phyloP scores from a whole-genome alignment of 169 alveolate species.

The Plasmodium gaboni region DNA sequence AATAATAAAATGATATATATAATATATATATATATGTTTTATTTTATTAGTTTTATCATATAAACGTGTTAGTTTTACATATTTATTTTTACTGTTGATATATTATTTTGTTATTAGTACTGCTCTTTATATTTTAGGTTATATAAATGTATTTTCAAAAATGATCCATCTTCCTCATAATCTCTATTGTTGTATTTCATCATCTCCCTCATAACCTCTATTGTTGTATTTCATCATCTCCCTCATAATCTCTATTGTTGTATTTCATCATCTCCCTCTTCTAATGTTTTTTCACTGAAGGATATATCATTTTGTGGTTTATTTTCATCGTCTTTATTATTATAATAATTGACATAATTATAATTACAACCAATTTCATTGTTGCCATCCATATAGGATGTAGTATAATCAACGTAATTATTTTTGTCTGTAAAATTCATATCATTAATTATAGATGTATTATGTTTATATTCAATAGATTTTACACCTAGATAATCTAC shows the following conservation, averaged over 20 bases:
- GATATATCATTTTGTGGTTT: conserved; percentile 17
- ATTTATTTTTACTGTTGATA: too few relatives aligned
- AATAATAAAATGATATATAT: too few relatives aligned
- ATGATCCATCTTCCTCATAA: neutral
- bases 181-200: neutral
- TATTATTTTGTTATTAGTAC: too few relatives aligned
- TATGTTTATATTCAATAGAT: conserved; percentile 1
- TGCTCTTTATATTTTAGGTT: too few relatives aligned
- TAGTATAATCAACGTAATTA: neutral
- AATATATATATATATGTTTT: too few relatives aligned
- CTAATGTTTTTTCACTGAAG: conserved; percentile 27
- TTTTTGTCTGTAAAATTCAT: neutral
- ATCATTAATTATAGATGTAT: neutral
- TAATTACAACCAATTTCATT: conserved; percentile 5
- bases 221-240: neutral
- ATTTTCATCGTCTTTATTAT: neutral
- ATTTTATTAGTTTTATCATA: too few relatives aligned
- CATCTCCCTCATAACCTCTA: conserved; percentile 7
- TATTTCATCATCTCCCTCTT: conserved; percentile 2
- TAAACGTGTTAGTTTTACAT: too few relatives aligned
- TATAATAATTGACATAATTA: conserved; percentile 20
- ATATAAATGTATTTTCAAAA: too few relatives aligned
- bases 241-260: conserved; percentile 3
- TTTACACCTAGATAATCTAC: neutral
- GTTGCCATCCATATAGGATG: neutral